phyloP scores from a whole-genome alignment of 345 rosid genomes.

The thale cress (Arabidopsis thaliana) region TAIR10.1 NC_003074.8:1759501-1760000 shows the following conservation, averaged over 20 bases:
- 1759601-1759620: slow-evolving; percentile 37
- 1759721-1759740: slow-evolving; percentile 9
- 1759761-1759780: neutral
- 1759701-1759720: slow-evolving; percentile 29
- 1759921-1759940: too few species aligned
- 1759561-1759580: slow-evolving; percentile 29
- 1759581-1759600: slow-evolving; percentile 43
- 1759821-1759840: too few species aligned
- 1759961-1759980: too few species aligned
- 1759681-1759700: slow-evolving; percentile 21
- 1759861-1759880: too few species aligned
- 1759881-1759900: too few species aligned
- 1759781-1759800: neutral
- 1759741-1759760: slow-evolving; percentile 19
- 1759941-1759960: too few species aligned
- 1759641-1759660: neutral
- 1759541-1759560: slow-evolving; percentile 4
- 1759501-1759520: neutral
- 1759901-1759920: too few species aligned
- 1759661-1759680: slow-evolving; percentile 28
- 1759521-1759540: slow-evolving; percentile 20
- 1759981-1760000: too few species aligned
- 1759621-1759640: slow-evolving; percentile 14
- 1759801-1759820: neutral
- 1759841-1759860: too few species aligned